These are phyloP conservation scores for Pterulicium gracile DNA, from an alignment of 1,284 basidiomycete genomes.

Conservation along the genomic window DNA sequence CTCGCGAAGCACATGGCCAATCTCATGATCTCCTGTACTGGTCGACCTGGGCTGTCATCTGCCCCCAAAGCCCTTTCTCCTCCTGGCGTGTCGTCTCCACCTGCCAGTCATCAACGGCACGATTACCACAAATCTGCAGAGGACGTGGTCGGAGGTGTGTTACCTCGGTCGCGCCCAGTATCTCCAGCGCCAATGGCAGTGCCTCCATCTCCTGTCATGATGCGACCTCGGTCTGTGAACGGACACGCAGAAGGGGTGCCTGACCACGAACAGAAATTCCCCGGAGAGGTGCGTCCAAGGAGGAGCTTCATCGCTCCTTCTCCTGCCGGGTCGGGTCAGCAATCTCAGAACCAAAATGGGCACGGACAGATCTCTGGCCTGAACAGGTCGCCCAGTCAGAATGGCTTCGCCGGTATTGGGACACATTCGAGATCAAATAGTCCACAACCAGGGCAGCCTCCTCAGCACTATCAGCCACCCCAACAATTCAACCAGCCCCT, in stretches of 20 bases:
- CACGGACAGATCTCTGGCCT: neutral
- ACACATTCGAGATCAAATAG: neutral
- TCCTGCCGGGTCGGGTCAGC: neutral
- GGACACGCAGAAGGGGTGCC: conserved; percentile 59
- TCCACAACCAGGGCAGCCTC: too few species aligned
- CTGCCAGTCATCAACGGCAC: conserved; percentile 9
- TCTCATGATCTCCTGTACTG: conserved; percentile 22
- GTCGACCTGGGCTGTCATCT: conserved; percentile 8
- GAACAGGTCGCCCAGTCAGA: neutral
- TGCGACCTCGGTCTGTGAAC: conserved; percentile 16
- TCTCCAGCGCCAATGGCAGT: conserved; percentile 70
- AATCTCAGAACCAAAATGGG: neutral
- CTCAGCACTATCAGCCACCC: conserved; percentile 6
- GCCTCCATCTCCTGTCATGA: conserved; percentile 24
- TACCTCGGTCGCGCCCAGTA: conserved; percentile 54
- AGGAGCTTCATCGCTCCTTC: conserved; percentile 21
- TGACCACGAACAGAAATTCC: conserved; percentile 18
- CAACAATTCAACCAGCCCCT: neutral
- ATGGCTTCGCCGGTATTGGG: neutral
- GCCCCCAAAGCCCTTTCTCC: conserved; percentile 12
- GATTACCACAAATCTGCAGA: conserved; percentile 65
- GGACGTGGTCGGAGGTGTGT: conserved; percentile 65
- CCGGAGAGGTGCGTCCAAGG: conserved; percentile 10
- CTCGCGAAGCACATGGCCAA: conserved; percentile 63
- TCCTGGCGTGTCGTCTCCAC: conserved; percentile 11